Base-by-base conservation (phyloP, 257 asterid genomes). In the Voacanga thouarsii region DNA sequence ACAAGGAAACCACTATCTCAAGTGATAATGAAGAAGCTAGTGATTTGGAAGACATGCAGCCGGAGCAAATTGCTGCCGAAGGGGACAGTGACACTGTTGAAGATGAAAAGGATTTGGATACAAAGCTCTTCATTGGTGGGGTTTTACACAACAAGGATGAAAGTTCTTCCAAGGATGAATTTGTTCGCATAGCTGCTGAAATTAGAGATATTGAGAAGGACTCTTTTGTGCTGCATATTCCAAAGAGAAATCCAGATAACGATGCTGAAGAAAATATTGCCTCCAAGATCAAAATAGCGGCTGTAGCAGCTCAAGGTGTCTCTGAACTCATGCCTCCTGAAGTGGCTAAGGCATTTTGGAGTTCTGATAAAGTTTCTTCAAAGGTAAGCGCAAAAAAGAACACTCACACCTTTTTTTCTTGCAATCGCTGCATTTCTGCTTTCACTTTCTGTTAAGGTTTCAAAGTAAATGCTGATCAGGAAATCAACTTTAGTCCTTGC, bases 301-400 rank as follows among this genome's bases (percentile, higher is more conserved):
- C 92, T 73, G 75, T 82, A 67, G 92, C 92, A 80, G 90, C 96
- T 73, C 91, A 89, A 83, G 87, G 91, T 75, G 81, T 93, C 82
- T 89, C 97, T 43, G 94, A 93, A 79, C 93, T 95, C 73, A 90
- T 95, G 97, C 99, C 99, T 79, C 94, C 97, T 76, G 98, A 93
- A 33, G 94, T 95, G 80, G 98, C 97, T 61, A 92, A 88, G 86
- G 96, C 97, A 21, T 90, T 93, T 82, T 88, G 86, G 96, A 79
- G 78, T 83, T 88, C 97, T 23, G 91, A 88, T 75, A 93, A 91
- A 83, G 87, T 86, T 79, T 90, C 97, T 80, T 82, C 95, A 5
- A 92, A 95, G 97, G 97, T 92, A 88, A 76, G 75, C 4, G 19
- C 12, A 66, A 37, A 66, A 78, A 55, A 21, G 19, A 55, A 55